Evolutionary conservation across 352 stramenopile species (phyloP).

Genomic region (Pythium folliculosum): DNA sequence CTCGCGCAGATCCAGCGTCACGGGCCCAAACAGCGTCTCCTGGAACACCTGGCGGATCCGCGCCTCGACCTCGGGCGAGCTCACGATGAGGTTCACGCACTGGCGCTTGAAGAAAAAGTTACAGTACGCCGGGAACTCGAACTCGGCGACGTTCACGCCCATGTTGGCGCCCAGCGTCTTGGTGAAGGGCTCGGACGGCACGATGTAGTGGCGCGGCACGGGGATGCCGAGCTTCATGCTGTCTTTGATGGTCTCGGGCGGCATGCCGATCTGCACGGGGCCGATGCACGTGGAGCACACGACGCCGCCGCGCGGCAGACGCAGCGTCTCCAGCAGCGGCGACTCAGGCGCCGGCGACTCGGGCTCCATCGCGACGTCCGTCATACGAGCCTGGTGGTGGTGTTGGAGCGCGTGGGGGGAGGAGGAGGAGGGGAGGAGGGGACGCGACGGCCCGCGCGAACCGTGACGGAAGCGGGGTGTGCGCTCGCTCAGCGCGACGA

Average conservation of each 20-base stretch:
- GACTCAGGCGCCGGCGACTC: conserved; percentile 20
- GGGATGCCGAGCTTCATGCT: conserved; percentile 93
- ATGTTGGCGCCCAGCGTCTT: conserved; percentile 93
- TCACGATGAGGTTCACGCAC: conserved; percentile 86
- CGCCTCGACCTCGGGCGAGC: conserved; percentile 70
- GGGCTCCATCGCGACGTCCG: conserved; percentile 3
- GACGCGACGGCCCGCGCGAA: background rate
- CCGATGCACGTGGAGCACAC: conserved; percentile 80
- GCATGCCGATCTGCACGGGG: conserved; percentile 91
- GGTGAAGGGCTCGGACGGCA: conserved; percentile 94
- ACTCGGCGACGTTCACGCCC: conserved; percentile 96
- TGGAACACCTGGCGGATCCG: conserved; percentile 88
- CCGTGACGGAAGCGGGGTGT: too few species aligned
- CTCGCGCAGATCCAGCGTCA: conserved; percentile 62
- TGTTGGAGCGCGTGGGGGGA: background rate
- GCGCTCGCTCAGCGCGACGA: too few species aligned
- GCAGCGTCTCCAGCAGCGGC: conserved; percentile 57
- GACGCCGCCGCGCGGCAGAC: conserved; percentile 72
- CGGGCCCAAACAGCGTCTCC: conserved; percentile 86
- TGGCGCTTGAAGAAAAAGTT: conserved; percentile 96
- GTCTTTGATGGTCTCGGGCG: conserved; percentile 97
- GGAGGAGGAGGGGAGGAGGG: conserved; percentile 1
- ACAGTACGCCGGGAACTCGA: conserved; percentile 97
- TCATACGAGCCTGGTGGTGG: background rate
- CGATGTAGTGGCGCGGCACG: conserved; percentile 94